Evolutionary conservation across 345 rosid species (phyloP), one percentile per base, ranked within the genome.

Genomic region (Rhodomyrtus tomentosa): DNA sequence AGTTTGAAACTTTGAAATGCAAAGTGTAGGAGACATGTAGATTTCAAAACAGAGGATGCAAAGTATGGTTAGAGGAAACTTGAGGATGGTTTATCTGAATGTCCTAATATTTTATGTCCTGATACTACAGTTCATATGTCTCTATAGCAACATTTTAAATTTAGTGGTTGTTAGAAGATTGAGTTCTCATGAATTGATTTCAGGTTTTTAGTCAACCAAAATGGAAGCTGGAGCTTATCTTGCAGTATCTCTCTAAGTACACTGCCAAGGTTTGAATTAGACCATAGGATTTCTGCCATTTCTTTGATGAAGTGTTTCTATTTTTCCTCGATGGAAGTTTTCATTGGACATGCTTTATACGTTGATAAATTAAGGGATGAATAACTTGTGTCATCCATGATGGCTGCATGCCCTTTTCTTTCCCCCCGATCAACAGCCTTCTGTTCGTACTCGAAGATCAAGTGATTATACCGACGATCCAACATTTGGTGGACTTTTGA

Each of bases 201-300:
- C 94, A 40, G 98, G 92, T 87, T 49, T 94, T 95, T 82, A 85
- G 88, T 53, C 90, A 94, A 82, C 94, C 96, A 62, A 95, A 91
- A 86, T 93, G 97, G 99, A 96, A 96, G 91, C 90, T 93, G 83
- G 97, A 92, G 89, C 88, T 96, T 50, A 87, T 94, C 68, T 84
- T 91, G 88, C 97, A 89, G 87, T 96, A 93, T 82, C 89, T 95
- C 52, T 80, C 81, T 48, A 96, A 94, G 87, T 96, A 95, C 88
- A 87, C 84, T 50, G 83, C 93, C 38, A 94, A 92, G 95, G 98
- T 58, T 83, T 55, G 50, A 16, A 12, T 51, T 80, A 42, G 82
- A 36, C 40, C 48, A 13, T 27, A 62, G 55, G n/a, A 29, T 59
- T 48, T 58, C 82, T 40, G 59, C 10, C 12, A 40, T 29, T 45